phyloP scores from a whole-genome alignment of 768 basidiomycete genomes.

The Boletus subparvulus region DNA sequence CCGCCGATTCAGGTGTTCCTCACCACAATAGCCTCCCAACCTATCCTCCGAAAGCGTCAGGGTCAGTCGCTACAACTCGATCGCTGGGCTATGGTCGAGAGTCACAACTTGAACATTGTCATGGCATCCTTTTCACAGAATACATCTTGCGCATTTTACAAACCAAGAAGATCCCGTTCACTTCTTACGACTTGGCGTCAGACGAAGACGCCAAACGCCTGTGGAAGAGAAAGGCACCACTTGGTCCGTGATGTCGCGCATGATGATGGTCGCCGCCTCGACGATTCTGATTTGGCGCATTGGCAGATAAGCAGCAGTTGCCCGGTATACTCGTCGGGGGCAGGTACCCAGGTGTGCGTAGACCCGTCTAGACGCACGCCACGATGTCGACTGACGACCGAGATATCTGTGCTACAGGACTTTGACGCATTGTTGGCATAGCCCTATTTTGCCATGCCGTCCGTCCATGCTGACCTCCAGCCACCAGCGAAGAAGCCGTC shows the following conservation, averaged over 20 bases:
- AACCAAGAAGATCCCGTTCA: slow-evolving; percentile 81
- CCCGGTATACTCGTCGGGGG: slow-evolving; percentile 83
- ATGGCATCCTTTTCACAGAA: slow-evolving; percentile 43
- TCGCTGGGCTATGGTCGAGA: background rate
- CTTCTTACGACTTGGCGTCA: slow-evolving; percentile 81
- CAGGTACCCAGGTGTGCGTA: slow-evolving; percentile 71
- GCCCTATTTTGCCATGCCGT: background rate
- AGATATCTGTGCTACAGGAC: slow-evolving; percentile 41
- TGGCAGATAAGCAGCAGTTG: slow-evolving; percentile 74
- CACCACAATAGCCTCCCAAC: slow-evolving; percentile 86
- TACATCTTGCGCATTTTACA: slow-evolving; percentile 81
- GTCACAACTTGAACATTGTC: background rate
- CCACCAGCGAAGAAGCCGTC: slow-evolving; percentile 75
- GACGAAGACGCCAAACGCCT: slow-evolving; percentile 77
- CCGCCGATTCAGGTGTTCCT: slow-evolving; percentile 80
- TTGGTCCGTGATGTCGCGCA: slow-evolving; percentile 39
- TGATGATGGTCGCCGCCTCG: background rate
- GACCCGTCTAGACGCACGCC: background rate
- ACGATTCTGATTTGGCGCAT: background rate
- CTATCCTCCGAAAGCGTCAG: slow-evolving; percentile 75
- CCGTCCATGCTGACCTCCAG: slow-evolving; percentile 7
- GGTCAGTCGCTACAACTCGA: slow-evolving; percentile 40
- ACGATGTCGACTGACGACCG: slow-evolving; percentile 1
- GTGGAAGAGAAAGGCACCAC: slow-evolving; percentile 81
- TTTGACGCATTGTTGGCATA: slow-evolving; percentile 69